These are phyloP conservation scores for Nigrospora sphaerica DNA, from an alignment of 2,329 filamentous ascomycete species.

Conservation along the genomic window DNA sequence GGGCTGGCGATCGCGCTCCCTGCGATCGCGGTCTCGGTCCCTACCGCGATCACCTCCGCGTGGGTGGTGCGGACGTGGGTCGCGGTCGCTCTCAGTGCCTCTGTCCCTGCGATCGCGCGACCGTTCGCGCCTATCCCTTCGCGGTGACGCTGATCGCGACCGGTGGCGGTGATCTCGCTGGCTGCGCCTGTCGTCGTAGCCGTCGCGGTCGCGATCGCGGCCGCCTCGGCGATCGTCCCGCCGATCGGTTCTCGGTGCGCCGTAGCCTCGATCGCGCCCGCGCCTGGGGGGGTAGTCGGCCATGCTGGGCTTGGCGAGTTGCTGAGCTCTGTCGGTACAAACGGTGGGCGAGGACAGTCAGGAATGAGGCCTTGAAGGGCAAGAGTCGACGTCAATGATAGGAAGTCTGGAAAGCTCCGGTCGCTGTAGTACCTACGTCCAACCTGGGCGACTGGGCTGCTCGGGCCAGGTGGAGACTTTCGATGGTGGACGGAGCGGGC, in stretches of 20 bases:
- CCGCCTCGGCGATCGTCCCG: constrained; percentile 1
- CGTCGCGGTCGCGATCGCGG: constrained; percentile 14
- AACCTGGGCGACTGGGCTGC: too few relatives aligned
- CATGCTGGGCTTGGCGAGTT: too few relatives aligned
- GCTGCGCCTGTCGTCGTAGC: constrained; percentile 18
- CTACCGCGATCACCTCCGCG: constrained; percentile 22
- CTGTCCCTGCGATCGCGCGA: constrained; percentile 27
- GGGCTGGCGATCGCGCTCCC: constrained; percentile 9
- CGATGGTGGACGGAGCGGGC: too few relatives aligned
- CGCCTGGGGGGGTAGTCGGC: background rate
- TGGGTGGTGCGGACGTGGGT: constrained; percentile 7
- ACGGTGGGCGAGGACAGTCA: too few relatives aligned
- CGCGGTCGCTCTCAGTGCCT: constrained; percentile 29
- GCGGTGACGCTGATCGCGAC: constrained; percentile 15
- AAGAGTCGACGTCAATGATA: too few relatives aligned
- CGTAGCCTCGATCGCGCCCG: background rate
- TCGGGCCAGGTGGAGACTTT: too few relatives aligned
- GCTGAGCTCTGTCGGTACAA: too few relatives aligned
- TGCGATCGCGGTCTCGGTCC: constrained; percentile 15
- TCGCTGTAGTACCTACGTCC: too few relatives aligned
- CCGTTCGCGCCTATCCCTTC: constrained; percentile 21
- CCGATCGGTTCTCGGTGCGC: too few relatives aligned
- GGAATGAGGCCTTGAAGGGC: too few relatives aligned
- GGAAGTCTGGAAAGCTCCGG: too few relatives aligned
- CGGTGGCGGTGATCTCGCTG: constrained; percentile 21